Evolutionary conservation across 371 early-diverging fungal species (phyloP).

Genomic region (Rhizopus arrhizus): DNA sequence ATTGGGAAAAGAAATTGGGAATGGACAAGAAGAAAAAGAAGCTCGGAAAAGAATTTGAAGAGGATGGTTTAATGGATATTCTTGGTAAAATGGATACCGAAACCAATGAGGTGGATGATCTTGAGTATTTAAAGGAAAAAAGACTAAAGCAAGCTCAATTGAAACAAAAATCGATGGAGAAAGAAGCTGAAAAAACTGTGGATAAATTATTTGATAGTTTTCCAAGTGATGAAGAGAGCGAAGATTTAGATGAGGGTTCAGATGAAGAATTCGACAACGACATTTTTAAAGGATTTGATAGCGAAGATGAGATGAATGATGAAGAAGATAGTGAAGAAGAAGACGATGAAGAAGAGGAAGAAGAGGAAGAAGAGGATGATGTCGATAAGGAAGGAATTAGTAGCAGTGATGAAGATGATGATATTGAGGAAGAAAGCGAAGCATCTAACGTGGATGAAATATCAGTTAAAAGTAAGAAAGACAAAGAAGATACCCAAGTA

Average conservation of each 20-base stretch:
- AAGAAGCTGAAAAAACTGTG: constrained; percentile 43
- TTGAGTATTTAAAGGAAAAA: constrained; percentile 50
- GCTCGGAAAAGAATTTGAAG: constrained; percentile 57
- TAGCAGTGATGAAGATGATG: constrained; percentile 43
- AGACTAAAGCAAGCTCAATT: constrained; percentile 41
- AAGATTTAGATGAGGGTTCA: constrained; percentile 3
- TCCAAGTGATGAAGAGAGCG: constrained; percentile 21
- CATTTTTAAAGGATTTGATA: constrained; percentile 8
- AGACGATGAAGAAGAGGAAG: constrained; percentile 24
- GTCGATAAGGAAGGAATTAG: constrained; percentile 29
- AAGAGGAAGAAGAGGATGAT: constrained; percentile 35
- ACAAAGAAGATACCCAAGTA: constrained; percentile 58
- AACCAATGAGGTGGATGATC: constrained; percentile 40
- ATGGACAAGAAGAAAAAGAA: constrained; percentile 61
- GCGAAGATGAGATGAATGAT: constrained; percentile 24
- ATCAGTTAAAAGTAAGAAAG: constrained; percentile 29
- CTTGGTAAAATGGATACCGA: constrained; percentile 36
- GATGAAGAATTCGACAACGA: constrained; percentile 14
- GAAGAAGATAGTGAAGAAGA: constrained; percentile 26
- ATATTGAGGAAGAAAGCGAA: constrained; percentile 42
- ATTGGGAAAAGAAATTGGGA: constrained; percentile 79
- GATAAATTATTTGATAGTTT: constrained; percentile 41
- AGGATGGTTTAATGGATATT: constrained; percentile 58
- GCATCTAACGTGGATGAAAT: constrained; percentile 33
- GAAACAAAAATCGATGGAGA: constrained; percentile 43